Percentiles rank a stretch among this genome's conserved stretches.
phyloP scores from a whole-genome alignment of 176 grass and related monocot genomes.

The Panicum miliaceum region DNA sequence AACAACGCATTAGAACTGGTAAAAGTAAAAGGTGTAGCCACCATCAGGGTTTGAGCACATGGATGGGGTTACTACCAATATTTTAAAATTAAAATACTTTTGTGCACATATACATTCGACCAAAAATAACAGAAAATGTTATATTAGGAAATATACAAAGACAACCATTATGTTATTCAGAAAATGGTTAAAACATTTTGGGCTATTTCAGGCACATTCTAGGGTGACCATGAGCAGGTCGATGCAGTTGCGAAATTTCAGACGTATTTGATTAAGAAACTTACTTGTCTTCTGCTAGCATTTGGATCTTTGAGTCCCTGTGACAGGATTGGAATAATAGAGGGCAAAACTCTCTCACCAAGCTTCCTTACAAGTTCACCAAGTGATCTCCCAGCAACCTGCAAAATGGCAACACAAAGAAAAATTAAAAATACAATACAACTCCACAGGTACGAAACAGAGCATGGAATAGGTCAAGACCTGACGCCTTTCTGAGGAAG shows the following conservation, averaged over 20 bases:
- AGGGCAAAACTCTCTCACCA: slow-evolving; percentile 95
- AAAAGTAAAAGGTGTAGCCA: not conserved
- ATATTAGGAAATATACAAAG: not conserved
- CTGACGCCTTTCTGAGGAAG: slow-evolving; percentile 91
- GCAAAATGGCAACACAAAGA: slow-evolving; percentile 30
- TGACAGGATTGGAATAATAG: slow-evolving; percentile 91
- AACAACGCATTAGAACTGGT: not conserved
- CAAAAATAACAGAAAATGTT: not conserved
- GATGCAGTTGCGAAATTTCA: not conserved
- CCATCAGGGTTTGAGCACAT: not conserved
- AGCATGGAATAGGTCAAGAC: slow-evolving; percentile 46
- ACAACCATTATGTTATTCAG: not conserved
- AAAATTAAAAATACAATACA: slow-evolving; percentile 29
- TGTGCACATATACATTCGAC: not conserved
- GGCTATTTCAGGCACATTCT: not conserved
- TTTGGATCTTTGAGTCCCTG: slow-evolving; percentile 83
- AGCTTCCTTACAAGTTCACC: slow-evolving; percentile 99
- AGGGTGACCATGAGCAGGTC: not conserved
- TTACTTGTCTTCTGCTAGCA: slow-evolving; percentile 91
- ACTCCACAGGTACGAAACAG: slow-evolving; percentile 24
- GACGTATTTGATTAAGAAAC: slow-evolving; percentile 42
- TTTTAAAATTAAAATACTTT: not conserved
- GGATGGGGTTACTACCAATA: not conserved
- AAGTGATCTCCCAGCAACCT: slow-evolving; percentile 96
- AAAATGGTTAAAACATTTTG: not conserved